Conservation (phyloP, 352 stramenopile genomes). For the Elongisporangium prolatum region DNA sequence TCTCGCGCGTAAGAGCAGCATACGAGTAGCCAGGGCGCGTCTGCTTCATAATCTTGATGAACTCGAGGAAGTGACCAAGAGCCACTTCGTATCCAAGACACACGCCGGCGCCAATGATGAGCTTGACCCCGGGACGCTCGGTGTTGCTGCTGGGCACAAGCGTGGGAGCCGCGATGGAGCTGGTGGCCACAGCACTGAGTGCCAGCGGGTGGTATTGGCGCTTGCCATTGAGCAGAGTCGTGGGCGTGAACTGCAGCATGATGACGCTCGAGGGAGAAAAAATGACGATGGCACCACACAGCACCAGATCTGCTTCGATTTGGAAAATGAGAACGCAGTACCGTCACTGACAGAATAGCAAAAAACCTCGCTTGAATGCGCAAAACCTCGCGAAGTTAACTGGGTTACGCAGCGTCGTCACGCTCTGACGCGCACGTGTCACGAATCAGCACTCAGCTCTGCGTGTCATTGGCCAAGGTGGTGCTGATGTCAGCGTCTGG, state of each 20-base stretch:
- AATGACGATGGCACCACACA: background rate
- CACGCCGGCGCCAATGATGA: slow-evolving; percentile 81
- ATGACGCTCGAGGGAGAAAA: background rate
- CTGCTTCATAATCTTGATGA: slow-evolving; percentile 94
- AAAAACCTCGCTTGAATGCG: background rate
- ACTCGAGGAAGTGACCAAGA: slow-evolving; percentile 90
- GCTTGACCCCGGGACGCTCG: slow-evolving; percentile 69
- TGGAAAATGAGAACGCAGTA: background rate
- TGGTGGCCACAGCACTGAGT: slow-evolving; percentile 12
- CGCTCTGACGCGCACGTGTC: background rate
- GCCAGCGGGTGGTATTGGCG: slow-evolving; percentile 10
- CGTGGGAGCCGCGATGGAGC: background rate
- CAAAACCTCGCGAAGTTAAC: background rate
- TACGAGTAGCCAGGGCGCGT: slow-evolving; percentile 83
- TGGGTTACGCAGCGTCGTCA: background rate
- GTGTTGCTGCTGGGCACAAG: slow-evolving; percentile 10
- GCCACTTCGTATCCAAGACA: slow-evolving; percentile 87
- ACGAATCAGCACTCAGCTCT: background rate
- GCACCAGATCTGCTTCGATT: background rate
- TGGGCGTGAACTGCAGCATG: slow-evolving; percentile 6
- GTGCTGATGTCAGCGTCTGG: background rate
- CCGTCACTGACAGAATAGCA: background rate
- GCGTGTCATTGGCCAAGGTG: background rate
- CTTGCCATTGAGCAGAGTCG: background rate
- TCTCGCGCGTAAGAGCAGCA: slow-evolving; percentile 64